These are phyloP conservation scores for Hypoxylon sp. DNA, from an alignment of 2,329 filamentous ascomycete species.

Conservation along the genomic window DNA sequence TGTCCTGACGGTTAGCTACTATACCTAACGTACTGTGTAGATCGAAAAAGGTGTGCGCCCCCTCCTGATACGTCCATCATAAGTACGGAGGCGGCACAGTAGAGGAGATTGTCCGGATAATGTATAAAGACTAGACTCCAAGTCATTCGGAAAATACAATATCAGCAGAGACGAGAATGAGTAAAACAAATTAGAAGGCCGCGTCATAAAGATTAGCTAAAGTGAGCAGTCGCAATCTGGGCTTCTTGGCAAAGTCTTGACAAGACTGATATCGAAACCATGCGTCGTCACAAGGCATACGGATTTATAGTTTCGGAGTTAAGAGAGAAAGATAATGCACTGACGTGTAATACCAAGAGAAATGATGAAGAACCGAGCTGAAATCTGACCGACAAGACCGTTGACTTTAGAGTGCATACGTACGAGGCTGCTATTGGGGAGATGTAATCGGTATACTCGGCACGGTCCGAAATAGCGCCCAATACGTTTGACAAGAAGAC, in stretches of 20 bases:
- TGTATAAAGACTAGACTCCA: not conserved
- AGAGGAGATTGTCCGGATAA: slow-evolving; percentile 7
- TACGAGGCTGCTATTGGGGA: slow-evolving; percentile 16
- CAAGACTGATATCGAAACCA: slow-evolving; percentile 5
- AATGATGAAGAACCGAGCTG: slow-evolving; percentile 2
- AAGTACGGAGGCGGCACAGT: slow-evolving; percentile 20
- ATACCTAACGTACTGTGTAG: too few species aligned
- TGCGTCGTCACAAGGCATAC: slow-evolving; percentile 1
- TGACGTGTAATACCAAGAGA: not conserved
- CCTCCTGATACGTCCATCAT: slow-evolving; percentile 7
- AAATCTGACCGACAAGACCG: not conserved
- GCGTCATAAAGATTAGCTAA: slow-evolving; percentile 25
- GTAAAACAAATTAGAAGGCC: slow-evolving; percentile 15
- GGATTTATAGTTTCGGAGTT: slow-evolving; percentile 8
- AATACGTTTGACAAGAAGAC: not conserved
- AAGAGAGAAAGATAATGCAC: slow-evolving; percentile 3
- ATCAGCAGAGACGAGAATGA: not conserved
- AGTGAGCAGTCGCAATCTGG: slow-evolving; percentile 14
- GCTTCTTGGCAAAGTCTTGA: slow-evolving; percentile 38
- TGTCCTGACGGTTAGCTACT: not conserved
- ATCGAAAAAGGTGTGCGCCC: too few species aligned
- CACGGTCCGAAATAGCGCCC: slow-evolving; percentile 14
- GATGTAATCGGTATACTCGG: slow-evolving; percentile 11
- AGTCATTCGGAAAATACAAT: not conserved
- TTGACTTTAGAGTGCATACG: slow-evolving; percentile 4